Conservation (phyloP, 1,284 basidiomycete genomes). For the Microbotryomycetes sp. region DNA sequence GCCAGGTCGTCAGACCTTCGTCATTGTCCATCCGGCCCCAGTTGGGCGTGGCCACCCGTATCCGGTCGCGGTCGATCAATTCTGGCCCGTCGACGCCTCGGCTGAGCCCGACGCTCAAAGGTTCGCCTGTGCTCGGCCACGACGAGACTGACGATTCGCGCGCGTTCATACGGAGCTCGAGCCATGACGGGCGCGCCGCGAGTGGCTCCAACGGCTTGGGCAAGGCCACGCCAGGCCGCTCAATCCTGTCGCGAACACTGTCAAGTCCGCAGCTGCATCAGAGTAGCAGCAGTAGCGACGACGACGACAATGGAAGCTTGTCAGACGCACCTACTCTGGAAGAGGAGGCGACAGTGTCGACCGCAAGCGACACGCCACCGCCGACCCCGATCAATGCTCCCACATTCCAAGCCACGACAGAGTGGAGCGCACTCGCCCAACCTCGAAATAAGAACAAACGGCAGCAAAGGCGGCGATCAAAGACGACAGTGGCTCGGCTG, state of each 20-base stretch:
- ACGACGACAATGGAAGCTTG: background rate
- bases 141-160: too few relatives aligned
- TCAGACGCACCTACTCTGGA: background rate
- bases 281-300: background rate
- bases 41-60: constrained; percentile 8
- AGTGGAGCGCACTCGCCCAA: background rate
- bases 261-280: background rate
- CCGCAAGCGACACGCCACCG: background rate
- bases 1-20: background rate
- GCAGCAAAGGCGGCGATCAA: constrained; percentile 6
- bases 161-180: too few relatives aligned
- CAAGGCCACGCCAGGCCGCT: background rate
- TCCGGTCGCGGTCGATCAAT: constrained; percentile 16
- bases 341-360: background rate
- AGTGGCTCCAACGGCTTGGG: background rate
- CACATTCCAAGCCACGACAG: background rate
- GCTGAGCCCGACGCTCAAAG: constrained; percentile 5
- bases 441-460: background rate
- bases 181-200: background rate
- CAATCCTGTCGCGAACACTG: background rate
- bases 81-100: background rate
- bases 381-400: background rate
- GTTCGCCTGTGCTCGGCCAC: constrained; percentile 1
- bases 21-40: constrained; percentile 8
- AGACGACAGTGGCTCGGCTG: constrained; percentile 13